A percentile compares a stretch with the other conserved stretches of the same genome.
These are phyloP conservation scores for Zygosaccharomyces sapae DNA, from an alignment of 1,139 yeast genomes.

Conservation along the genomic window DNA sequence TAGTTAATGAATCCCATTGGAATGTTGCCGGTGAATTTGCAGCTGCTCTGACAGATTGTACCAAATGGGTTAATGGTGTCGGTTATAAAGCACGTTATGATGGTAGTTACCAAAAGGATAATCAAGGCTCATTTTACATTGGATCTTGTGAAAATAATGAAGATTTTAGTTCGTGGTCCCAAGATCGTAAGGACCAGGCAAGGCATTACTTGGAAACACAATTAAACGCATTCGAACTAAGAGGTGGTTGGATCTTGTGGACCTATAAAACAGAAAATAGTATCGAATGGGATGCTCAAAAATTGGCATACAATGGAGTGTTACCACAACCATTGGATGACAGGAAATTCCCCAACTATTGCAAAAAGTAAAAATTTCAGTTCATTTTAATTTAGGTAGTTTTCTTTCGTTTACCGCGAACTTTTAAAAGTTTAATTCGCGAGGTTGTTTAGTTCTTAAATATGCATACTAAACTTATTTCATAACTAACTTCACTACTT, in stretches of 20 bases:
- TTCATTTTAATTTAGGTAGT: too few species aligned
- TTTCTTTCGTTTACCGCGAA: too few species aligned
- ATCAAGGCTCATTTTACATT: slow-evolving; percentile 44
- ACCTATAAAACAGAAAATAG: slow-evolving; percentile 83
- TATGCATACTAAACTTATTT: not conserved
- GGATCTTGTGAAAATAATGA: slow-evolving; percentile 64
- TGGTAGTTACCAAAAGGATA: slow-evolving; percentile 47
- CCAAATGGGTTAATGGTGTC: slow-evolving; percentile 88
- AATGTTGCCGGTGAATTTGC: slow-evolving; percentile 87
- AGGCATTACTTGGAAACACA: slow-evolving; percentile 84
- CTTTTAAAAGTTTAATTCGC: too few species aligned
- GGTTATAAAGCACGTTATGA: slow-evolving; percentile 84
- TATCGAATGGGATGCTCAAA: slow-evolving; percentile 79
- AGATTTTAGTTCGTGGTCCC: slow-evolving; percentile 58
- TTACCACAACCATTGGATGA: slow-evolving; percentile 76
- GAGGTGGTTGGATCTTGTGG: slow-evolving; percentile 90
- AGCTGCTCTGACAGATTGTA: slow-evolving; percentile 92
- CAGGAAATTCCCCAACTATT: slow-evolving; percentile 48
- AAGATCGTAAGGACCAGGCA: slow-evolving; percentile 50
- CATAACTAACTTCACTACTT: not conserved
- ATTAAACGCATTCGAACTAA: slow-evolving; percentile 71
- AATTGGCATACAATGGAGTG: slow-evolving; percentile 52
- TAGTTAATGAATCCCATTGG: slow-evolving; percentile 61
- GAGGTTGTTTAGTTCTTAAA: not conserved
- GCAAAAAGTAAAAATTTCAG: not conserved